These are phyloP conservation scores for Exsudoporus frostii DNA, from an alignment of 768 basidiomycete genomes.

Conservation along the genomic window DNA sequence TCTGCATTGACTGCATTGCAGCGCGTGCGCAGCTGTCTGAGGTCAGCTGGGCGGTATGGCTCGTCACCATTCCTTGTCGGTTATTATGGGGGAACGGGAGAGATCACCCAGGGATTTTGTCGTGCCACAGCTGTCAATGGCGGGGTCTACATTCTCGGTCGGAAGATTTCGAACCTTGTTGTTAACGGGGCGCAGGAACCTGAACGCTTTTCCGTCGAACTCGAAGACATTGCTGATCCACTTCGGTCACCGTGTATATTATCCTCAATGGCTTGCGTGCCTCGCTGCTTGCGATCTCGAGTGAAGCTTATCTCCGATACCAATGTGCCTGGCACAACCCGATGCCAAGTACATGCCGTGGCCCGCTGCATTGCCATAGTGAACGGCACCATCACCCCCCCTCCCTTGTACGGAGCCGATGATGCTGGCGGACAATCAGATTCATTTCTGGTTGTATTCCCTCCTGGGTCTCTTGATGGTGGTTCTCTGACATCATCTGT, in stretches of 20 bases:
- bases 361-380: conserved; percentile 54
- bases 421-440: conserved; percentile 39
- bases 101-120: conserved; percentile 88
- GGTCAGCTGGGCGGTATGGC: conserved; percentile 83
- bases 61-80: conserved; percentile 87
- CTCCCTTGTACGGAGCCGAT: conserved; percentile 28
- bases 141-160: conserved; percentile 69
- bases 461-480: conserved; percentile 53
- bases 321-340: background rate
- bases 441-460: conserved; percentile 70
- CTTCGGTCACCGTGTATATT: conserved; percentile 56
- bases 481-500: conserved; percentile 51
- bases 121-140: conserved; percentile 83
- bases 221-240: conserved; percentile 61
- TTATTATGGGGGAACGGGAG: conserved; percentile 91
- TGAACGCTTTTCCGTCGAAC: conserved; percentile 40
- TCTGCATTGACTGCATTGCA: conserved; percentile 58
- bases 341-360: conserved; percentile 20
- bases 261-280: conserved; percentile 41
- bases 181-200: conserved; percentile 14
- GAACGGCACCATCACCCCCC: conserved; percentile 30
- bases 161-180: conserved; percentile 33
- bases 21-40: conserved; percentile 73
- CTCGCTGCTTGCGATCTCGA: conserved; percentile 24
- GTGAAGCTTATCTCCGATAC: conserved; percentile 15